Base-by-base conservation (phyloP, 257 asterid species). In the Nicotiana benthamiana region DNA sequence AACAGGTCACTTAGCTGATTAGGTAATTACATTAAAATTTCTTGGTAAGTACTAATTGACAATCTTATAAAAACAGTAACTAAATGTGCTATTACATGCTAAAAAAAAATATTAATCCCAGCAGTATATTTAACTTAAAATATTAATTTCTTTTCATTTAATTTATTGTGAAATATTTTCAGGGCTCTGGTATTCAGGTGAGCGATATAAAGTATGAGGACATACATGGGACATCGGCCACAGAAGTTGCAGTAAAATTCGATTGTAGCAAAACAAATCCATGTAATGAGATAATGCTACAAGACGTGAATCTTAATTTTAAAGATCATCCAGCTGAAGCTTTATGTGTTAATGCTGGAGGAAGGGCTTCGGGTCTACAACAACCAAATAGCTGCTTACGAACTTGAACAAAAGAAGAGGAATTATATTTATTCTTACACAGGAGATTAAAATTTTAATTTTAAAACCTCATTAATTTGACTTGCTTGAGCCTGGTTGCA, bases 181-280 rank as follows among this genome's bases (percentile, higher is more conserved):
- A 90, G 97, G 84, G 24, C 43, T 92, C 94, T 0, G 96, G 97
- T 0, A 88, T 92, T 76, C 82, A 87, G 82, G 84, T 91, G 6
- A 89, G 88, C 4, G 90, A 90, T 2, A 87, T 91, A 6, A 86
- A 81, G 1, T 92, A 92, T 28, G 82, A 82, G 10, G 88, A 90
- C 66, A 75, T 91, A 28, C 83, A 82, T 2, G 96, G 97, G 64
- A 88, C 96, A 30, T 91, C 97, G 0, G 90, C 96, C 17, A 91
- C 92, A 17, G 79, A 86, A 80, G 87, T 91, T 0, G 96, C 93
- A 0, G 89, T 91, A 60, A 93, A 85, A 40, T 91, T 93, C 24
- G 91, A 87, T 15, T 93, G 97, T 75, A 93, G 96, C 87, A 80
- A 86, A 77, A 53, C 27, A 36, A 83, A 66, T 15, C 97, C 97